Percentiles rank a stretch among this genome's conserved stretches.
Conservation (phyloP, 306 rosid species). For the Quercus bicolor region DNA sequence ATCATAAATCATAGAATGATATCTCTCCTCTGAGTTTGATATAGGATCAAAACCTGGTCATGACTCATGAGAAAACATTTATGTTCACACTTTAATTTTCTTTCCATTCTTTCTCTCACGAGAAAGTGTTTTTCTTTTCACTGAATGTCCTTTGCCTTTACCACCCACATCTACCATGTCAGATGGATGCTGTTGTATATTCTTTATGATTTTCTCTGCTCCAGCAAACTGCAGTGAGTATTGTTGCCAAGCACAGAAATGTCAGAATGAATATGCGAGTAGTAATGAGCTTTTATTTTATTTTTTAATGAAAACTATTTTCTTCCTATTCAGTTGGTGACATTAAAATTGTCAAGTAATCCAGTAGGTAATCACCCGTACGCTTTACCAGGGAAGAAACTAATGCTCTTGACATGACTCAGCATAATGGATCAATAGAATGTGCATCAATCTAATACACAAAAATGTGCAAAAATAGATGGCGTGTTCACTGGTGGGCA, state of each 20-base stretch:
- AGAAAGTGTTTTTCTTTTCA: constrained; percentile 13
- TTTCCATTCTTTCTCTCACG: constrained; percentile 4
- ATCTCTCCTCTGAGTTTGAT: not conserved
- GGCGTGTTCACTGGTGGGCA: too few relatives aligned
- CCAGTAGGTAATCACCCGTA: not conserved
- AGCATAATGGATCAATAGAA: not conserved
- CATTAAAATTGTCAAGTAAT: not conserved
- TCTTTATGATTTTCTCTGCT: constrained; percentile 33
- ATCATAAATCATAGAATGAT: not conserved
- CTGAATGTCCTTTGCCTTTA: constrained; percentile 18
- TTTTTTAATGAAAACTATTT: not conserved
- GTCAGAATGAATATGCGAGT: not conserved
- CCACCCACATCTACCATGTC: constrained; percentile 7
- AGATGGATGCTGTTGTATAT: constrained; percentile 27
- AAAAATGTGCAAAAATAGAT: too few relatives aligned
- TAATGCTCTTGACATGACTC: not conserved
- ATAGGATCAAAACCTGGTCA: constrained; percentile 1
- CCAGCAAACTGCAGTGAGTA: constrained; percentile 41
- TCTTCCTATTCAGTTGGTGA: constrained; percentile 1
- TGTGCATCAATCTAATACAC: too few relatives aligned
- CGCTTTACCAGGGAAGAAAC: not conserved
- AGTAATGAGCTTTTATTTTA: not conserved
- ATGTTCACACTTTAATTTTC: constrained; percentile 12
- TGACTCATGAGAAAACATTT: not conserved
- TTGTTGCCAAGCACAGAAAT: constrained; percentile 17